A percentile compares a stretch with the other conserved stretches of the same genome.
Evolutionary conservation across 495 filamentous ascomycete genomes (phyloP).

Genomic region (Gamarada debralockiae): DNA sequence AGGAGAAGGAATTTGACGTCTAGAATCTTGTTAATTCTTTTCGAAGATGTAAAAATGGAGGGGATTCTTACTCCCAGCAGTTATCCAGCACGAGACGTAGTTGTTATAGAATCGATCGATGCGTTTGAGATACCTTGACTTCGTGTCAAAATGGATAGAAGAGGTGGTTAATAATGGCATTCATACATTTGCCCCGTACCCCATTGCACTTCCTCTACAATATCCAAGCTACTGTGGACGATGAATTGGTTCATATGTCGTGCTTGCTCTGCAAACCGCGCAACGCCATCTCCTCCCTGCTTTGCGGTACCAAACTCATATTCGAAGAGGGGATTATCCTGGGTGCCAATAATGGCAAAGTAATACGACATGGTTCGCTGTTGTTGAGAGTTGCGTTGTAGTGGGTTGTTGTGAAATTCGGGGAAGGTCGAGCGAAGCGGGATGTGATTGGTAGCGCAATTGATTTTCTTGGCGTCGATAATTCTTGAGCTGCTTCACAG

Average conservation of each 20-base stretch:
- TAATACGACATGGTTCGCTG: slow-evolving; percentile 78
- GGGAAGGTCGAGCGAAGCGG: slow-evolving; percentile 3
- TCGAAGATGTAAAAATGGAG: neutral
- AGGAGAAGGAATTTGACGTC: slow-evolving; percentile 85
- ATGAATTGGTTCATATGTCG: slow-evolving; percentile 97
- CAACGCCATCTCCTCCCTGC: slow-evolving; percentile 84
- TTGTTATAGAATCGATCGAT: slow-evolving; percentile 91
- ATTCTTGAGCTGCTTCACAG: neutral
- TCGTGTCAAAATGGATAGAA: neutral
- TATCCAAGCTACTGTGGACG: slow-evolving; percentile 85
- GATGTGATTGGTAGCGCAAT: slow-evolving; percentile 18
- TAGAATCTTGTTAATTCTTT: slow-evolving; percentile 11
- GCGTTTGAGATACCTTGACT: slow-evolving; percentile 82
- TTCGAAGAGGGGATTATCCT: slow-evolving; percentile 93
- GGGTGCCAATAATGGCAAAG: slow-evolving; percentile 90
- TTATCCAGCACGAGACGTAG: slow-evolving; percentile 89
- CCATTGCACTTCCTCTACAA: slow-evolving; percentile 96
- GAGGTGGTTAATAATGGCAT: slow-evolving; percentile 12
- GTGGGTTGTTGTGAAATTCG: slow-evolving; percentile 1
- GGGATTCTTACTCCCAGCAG: slow-evolving; percentile 54
- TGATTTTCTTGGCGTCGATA: slow-evolving; percentile 11
- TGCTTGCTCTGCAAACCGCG: slow-evolving; percentile 80
- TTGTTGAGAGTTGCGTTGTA: neutral
- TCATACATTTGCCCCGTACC: slow-evolving; percentile 67
- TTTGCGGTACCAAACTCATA: slow-evolving; percentile 95